Conservation (phyloP, 805 yeast species). For the Saccharomycopsis fodiens region DNA sequence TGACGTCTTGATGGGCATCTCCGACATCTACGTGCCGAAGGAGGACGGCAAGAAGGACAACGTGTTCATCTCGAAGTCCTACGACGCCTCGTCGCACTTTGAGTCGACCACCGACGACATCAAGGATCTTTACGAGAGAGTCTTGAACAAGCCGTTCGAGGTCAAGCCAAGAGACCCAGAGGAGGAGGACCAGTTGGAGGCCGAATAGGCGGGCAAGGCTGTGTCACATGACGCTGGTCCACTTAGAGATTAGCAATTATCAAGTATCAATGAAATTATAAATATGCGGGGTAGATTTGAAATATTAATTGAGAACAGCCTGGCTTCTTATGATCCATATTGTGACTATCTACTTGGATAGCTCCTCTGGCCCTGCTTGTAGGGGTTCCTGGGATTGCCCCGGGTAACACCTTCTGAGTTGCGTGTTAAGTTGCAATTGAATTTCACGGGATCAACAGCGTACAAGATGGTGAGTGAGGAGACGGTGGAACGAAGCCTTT, state of each 20-base stretch:
- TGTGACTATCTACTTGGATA: too few species aligned
- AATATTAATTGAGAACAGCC: too few species aligned
- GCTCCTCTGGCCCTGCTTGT: too few species aligned
- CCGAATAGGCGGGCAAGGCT: slow-evolving; percentile 5
- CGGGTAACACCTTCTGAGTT: neutral
- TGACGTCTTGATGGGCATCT: slow-evolving; percentile 89
- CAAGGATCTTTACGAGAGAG: slow-evolving; percentile 84
- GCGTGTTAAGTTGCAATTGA: neutral
- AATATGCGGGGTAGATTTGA: too few species aligned
- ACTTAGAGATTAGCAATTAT: too few species aligned
- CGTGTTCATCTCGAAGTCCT: slow-evolving; percentile 78
- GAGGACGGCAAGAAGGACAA: slow-evolving; percentile 77
- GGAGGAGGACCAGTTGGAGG: slow-evolving; percentile 46
- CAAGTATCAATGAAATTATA: too few species aligned
- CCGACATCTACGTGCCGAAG: slow-evolving; percentile 81
- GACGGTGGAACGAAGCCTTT: too few species aligned
- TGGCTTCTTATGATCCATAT: too few species aligned
- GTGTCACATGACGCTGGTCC: too few species aligned
- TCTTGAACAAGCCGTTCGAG: slow-evolving; percentile 87
- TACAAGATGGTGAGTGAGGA: neutral
- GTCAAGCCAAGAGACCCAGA: slow-evolving; percentile 66
- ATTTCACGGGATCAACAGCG: neutral
- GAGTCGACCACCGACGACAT: slow-evolving; percentile 96
- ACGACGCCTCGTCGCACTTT: slow-evolving; percentile 92
- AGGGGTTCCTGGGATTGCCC: neutral